Percentiles rank a stretch among this genome's conserved stretches.
Conservation (phyloP, 1,139 yeast genomes). For the Yamadazyma trypodendri region DNA sequence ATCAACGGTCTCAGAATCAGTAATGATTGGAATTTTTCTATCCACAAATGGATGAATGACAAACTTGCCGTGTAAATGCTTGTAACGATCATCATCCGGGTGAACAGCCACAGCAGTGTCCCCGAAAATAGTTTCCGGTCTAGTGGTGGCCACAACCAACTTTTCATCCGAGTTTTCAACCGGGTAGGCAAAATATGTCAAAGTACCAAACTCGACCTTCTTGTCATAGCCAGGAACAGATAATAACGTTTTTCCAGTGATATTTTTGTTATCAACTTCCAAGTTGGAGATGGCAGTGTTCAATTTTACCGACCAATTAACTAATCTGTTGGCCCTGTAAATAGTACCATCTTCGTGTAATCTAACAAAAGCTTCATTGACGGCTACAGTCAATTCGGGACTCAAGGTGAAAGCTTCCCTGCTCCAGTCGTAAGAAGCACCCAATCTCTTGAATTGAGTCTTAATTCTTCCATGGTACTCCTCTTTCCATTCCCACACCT, state of each 20-base stretch:
- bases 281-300: constrained; percentile 94
- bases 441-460: constrained; percentile 78
- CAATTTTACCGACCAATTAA: constrained; percentile 94
- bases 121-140: constrained; percentile 98
- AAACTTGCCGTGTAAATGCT: constrained; percentile 90
- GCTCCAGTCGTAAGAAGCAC: constrained; percentile 96
- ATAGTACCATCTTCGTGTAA: constrained; percentile 93
- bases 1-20: constrained; percentile 93
- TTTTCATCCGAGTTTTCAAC: constrained; percentile 88
- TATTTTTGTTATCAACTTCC: constrained; percentile 91
- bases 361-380: constrained; percentile 86
- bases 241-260: constrained; percentile 76
- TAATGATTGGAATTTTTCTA: constrained; percentile 80
- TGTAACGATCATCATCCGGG: constrained; percentile 90
- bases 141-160: constrained; percentile 91
- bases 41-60: constrained; percentile 89
- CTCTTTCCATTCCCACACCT: constrained; percentile 99
- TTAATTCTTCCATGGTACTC: constrained; percentile 86
- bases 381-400: constrained; percentile 76
- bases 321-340: constrained; percentile 90
- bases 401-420: constrained; percentile 92
- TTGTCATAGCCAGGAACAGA: constrained; percentile 89
- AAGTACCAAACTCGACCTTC: constrained; percentile 92
- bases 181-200: constrained; percentile 89
- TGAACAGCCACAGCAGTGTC: constrained; percentile 98